These are phyloP conservation scores for Psidium friedrichsthalianum DNA, from an alignment of 345 rosid species.

Conservation along the genomic window DNA sequence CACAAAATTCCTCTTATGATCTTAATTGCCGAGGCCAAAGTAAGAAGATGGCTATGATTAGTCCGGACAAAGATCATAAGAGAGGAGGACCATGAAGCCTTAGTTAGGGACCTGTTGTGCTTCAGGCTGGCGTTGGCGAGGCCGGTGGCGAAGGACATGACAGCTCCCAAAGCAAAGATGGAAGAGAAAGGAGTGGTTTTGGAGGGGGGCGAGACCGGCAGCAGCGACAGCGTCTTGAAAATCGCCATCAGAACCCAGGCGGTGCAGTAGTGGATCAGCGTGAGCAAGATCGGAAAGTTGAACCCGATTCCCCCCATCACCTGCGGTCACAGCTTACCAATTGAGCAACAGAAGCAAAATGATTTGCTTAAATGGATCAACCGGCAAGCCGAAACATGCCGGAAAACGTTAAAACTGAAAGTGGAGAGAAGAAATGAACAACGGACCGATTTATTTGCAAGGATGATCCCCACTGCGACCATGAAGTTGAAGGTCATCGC, in stretches of 20 bases:
- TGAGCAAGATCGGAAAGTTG: slow-evolving; percentile 74
- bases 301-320: slow-evolving; percentile 85
- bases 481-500: slow-evolving; percentile 90
- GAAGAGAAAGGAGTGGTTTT: slow-evolving; percentile 81
- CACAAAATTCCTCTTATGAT: neutral
- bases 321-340: slow-evolving; percentile 12
- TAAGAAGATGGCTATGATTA: neutral
- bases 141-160: slow-evolving; percentile 95
- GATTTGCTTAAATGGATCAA: neutral
- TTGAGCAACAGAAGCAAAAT: neutral
- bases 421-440: neutral
- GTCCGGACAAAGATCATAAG: neutral
- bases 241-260: slow-evolving; percentile 85
- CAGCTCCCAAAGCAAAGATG: slow-evolving; percentile 61
- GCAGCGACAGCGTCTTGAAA: slow-evolving; percentile 52
- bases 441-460: slow-evolving; percentile 68
- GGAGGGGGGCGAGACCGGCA: slow-evolving; percentile 80
- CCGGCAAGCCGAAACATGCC: neutral
- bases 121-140: slow-evolving; percentile 91
- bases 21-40: neutral
- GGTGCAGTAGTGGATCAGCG: slow-evolving; percentile 63
- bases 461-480: slow-evolving; percentile 78
- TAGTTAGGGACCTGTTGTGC: slow-evolving; percentile 55
- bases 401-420: neutral
- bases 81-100: neutral